A percentile compares a stretch with the other conserved stretches of the same genome.
Evolutionary conservation across 1,284 basidiomycete species (phyloP).

Genomic region (Mycena sp.): DNA sequence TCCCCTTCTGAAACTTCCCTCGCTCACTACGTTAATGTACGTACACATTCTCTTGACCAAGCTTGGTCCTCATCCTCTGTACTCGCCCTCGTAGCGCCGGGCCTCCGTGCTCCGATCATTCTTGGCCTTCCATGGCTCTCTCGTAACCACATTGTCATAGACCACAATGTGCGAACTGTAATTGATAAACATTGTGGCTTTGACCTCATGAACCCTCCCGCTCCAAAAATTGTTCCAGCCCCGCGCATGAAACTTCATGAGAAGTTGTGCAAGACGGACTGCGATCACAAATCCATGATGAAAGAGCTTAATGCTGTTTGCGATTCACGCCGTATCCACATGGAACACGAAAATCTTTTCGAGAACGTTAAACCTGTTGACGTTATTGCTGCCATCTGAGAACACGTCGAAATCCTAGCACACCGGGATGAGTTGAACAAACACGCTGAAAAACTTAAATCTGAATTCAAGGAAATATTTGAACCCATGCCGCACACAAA

Average conservation of each 20-base stretch:
- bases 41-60: neutral
- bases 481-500: slow-evolving; percentile 12
- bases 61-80: slow-evolving; percentile 7
- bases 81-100: slow-evolving; percentile 18
- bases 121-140: too few species aligned
- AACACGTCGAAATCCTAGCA: neutral
- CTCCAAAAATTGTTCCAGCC: neutral
- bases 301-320: too few species aligned
- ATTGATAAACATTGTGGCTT: slow-evolving; percentile 29
- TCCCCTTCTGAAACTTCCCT: too few species aligned
- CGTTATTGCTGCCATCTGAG: neutral
- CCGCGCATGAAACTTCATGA: neutral
- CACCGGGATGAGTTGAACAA: too few species aligned
- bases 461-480: neutral
- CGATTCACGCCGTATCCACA: too few species aligned
- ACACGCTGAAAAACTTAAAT: too few species aligned
- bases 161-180: too few species aligned
- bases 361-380: too few species aligned
- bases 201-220: slow-evolving; percentile 28
- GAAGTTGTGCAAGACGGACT: neutral
- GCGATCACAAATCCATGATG: neutral
- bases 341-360: too few species aligned
- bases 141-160: too few species aligned
- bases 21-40: neutral
- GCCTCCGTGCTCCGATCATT: too few species aligned